Evolutionary conservation across 768 basidiomycete genomes (phyloP).

Genomic region (Leccinum broughii): DNA sequence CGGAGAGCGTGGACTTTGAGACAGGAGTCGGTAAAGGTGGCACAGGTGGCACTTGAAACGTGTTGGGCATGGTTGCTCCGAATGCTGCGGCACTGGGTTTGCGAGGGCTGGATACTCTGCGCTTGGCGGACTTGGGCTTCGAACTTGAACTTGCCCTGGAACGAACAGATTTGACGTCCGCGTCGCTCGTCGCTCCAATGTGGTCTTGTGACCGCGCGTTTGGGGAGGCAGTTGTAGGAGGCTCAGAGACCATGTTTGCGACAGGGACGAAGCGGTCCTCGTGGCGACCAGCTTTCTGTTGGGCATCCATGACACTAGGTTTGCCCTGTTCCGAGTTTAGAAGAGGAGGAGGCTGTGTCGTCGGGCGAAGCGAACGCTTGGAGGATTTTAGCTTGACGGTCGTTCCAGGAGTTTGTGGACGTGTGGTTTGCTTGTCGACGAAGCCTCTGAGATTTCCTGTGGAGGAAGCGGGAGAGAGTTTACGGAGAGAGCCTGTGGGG

Average conservation of each 20-base stretch:
- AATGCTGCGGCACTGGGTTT: conserved; percentile 61
- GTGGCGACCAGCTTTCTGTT: conserved; percentile 18
- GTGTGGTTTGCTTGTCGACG: conserved; percentile 22
- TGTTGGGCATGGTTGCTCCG: conserved; percentile 65
- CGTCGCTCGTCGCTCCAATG: conserved; percentile 18
- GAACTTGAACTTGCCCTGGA: conserved; percentile 28
- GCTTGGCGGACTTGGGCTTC: conserved; percentile 23
- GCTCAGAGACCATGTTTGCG: conserved; percentile 19
- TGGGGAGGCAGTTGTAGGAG: conserved; percentile 17
- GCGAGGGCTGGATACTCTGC: conserved; percentile 22
- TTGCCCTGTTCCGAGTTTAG: conserved; percentile 24
- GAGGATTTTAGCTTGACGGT: conserved; percentile 18
- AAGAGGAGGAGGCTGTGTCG: conserved; percentile 32
- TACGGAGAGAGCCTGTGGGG: conserved; percentile 14
- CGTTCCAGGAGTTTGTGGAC: conserved; percentile 4
- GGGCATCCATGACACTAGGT: conserved; percentile 13
- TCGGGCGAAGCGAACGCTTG: conserved; percentile 26
- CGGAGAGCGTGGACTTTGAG: conserved; percentile 20
- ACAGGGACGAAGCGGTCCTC: conserved; percentile 17
- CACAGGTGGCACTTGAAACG: conserved; percentile 46
- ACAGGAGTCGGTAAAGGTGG: conserved; percentile 19
- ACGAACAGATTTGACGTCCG: conserved; percentile 27
- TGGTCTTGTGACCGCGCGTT: conserved; percentile 23
- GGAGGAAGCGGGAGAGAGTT: conserved; percentile 34
- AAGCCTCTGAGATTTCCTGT: conserved; percentile 32